Base-by-base conservation (phyloP, 495 filamentous ascomycete species). In the Bathelium albidoporum region DNA sequence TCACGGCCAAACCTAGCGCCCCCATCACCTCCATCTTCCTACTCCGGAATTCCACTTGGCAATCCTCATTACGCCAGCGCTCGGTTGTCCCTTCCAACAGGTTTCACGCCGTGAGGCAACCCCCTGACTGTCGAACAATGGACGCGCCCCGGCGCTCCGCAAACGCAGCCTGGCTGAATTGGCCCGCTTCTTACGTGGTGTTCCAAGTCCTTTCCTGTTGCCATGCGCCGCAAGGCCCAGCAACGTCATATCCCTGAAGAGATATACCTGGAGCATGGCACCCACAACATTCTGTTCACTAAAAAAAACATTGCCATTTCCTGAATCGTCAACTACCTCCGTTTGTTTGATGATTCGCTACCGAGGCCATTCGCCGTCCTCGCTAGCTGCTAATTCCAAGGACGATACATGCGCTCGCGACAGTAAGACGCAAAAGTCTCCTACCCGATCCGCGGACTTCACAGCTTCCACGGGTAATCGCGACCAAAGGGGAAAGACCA, bases 21-120 rank as follows among this genome's bases (percentile, higher is more conserved):
- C 22, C 49, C 49, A 29, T 55, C 20, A 14, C 34, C n/a, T 39
- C 14, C 34, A 39, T 39, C 49, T 55, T 55, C 24, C 49, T 24
- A 9, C 24, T 29, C 49, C 20, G 44, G 44, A 22, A 49, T 22
- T 16, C 34, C 44, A 22, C 11, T n/a, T 49, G 44, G 44, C 44
- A 20, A 16, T 49, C 14, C 18, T 49, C 44, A 49, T 49, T n/a
- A 16, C 14, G 44, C 44, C 44, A 49, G 20, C 5, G 44, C 44
- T 55, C 49, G 49, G 24, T 16, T 55, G 49, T 55, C 49, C 49
- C 20, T 55, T 55, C 49, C 49, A 55, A 55, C 49, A 55, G 20
- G 24, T 55, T 29, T 29, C 24, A 55, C 49, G 49, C 49, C 49
- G 0, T 29, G 24, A 55, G 49, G 49, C 49, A 29, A n/a, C 2